Conservation (phyloP, 2,329 filamentous ascomycete species). For the Epicoccum sorghinum region DNA sequence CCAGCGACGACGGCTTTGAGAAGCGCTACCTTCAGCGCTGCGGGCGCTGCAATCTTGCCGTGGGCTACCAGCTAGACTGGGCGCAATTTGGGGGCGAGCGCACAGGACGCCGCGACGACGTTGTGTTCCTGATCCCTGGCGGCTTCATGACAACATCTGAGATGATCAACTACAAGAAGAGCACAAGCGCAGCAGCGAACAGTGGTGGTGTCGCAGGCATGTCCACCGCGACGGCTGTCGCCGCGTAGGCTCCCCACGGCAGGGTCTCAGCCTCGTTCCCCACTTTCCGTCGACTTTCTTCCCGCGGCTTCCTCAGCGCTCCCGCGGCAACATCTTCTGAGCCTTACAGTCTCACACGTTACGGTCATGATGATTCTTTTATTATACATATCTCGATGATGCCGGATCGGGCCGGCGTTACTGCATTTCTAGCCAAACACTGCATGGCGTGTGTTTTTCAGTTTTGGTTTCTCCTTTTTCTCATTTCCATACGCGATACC, state of each 20-base stretch:
- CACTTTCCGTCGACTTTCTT: constrained; percentile 1
- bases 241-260: constrained; percentile 21
- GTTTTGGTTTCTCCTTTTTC: background rate
- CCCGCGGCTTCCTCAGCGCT: constrained; percentile 1
- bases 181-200: constrained; percentile 10
- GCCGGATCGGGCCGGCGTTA: constrained; percentile 9
- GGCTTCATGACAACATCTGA: constrained; percentile 64
- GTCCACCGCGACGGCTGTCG: constrained; percentile 23
- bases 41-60: constrained; percentile 63
- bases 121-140: constrained; percentile 67
- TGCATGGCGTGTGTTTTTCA: background rate
- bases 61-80: constrained; percentile 68
- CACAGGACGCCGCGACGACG: constrained; percentile 49
- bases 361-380: constrained; percentile 2
- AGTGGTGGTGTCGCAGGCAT: constrained; percentile 13
- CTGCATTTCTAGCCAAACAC: constrained; percentile 4
- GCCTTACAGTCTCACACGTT: background rate
- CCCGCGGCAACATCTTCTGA: constrained; percentile 5
- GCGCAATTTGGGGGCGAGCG: constrained; percentile 52
- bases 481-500: constrained; percentile 34
- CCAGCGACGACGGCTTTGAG: constrained; percentile 69
- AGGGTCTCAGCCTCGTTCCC: constrained; percentile 9
- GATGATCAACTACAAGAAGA: constrained; percentile 55
- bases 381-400: background rate
- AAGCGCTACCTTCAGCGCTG: constrained; percentile 67